Conservation (phyloP, 306 rosid species). For the Quillaja saponaria region DNA sequence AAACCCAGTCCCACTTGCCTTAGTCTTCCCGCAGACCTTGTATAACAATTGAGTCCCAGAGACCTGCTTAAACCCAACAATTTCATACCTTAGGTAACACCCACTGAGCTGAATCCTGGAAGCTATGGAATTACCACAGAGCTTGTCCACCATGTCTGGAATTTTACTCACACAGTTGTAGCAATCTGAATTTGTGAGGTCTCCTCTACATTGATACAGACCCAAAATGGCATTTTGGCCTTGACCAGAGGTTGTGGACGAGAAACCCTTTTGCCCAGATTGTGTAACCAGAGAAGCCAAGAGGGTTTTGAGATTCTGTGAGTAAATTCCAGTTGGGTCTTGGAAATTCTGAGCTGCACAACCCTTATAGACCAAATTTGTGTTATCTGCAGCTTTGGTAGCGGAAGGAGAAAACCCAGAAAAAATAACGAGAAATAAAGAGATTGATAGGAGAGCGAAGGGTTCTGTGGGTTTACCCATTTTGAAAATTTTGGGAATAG, state of each 20-base stretch:
- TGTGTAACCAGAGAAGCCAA: conserved; percentile 38
- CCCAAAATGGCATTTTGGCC: conserved; percentile 38
- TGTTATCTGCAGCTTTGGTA: conserved; percentile 27
- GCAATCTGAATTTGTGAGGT: conserved; percentile 45
- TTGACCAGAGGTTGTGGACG: conserved; percentile 37
- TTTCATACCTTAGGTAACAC: conserved; percentile 49
- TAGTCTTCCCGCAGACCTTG: conserved; percentile 44
- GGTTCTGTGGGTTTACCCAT: not conserved
- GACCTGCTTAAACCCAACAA: conserved; percentile 44
- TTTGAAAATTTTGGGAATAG: too few relatives aligned
- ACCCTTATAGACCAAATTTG: conserved; percentile 49
- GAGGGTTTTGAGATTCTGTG: conserved; percentile 52
- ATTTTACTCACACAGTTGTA: conserved; percentile 39
- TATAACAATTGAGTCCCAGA: conserved; percentile 42
- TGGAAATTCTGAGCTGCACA: conserved; percentile 49
- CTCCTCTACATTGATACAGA: conserved; percentile 61
- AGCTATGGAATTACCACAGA: conserved; percentile 40
- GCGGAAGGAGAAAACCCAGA: conserved; percentile 1
- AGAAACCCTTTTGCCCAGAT: conserved; percentile 44
- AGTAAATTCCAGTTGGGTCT: conserved; percentile 42
- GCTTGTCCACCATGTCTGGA: conserved; percentile 32
- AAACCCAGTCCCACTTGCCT: conserved; percentile 55
- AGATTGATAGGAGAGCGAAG: not conserved
- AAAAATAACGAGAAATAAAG: conserved; percentile 6
- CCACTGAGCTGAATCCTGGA: conserved; percentile 54